These are phyloP conservation scores for Nothomitra cinnamomea DNA, from an alignment of 2,329 filamentous ascomycete species.

Conservation along the genomic window DNA sequence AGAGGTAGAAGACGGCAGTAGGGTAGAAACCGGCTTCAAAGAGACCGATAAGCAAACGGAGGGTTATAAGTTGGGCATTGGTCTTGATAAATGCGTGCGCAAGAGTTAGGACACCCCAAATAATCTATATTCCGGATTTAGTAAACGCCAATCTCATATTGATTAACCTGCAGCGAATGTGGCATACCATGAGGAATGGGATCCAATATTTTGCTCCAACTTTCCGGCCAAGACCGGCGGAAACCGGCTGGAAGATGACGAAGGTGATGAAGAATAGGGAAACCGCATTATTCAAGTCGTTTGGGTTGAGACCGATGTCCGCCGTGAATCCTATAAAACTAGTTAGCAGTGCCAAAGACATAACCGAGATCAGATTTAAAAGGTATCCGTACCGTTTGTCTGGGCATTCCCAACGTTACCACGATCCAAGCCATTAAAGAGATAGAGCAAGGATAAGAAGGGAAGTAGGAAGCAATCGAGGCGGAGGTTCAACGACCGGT, in stretches of 20 bases:
- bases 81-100: slow-evolving; percentile 29
- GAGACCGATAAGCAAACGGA: slow-evolving; percentile 28
- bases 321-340: slow-evolving; percentile 27
- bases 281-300: slow-evolving; percentile 37
- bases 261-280: slow-evolving; percentile 42
- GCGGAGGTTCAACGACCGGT: slow-evolving; percentile 19
- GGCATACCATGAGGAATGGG: too few relatives aligned
- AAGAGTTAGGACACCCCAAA: slow-evolving; percentile 33
- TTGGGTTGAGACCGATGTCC: slow-evolving; percentile 33
- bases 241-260: slow-evolving; percentile 37
- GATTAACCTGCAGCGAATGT: slow-evolving; percentile 27
- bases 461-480: slow-evolving; percentile 23
- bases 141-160: too few relatives aligned
- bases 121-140: slow-evolving; percentile 30
- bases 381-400: slow-evolving; percentile 15
- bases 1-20: slow-evolving; percentile 39
- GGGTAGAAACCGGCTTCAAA: slow-evolving; percentile 41
- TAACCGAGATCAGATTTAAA: too few relatives aligned
- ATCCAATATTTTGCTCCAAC: slow-evolving; percentile 25
- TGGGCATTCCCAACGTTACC: slow-evolving; percentile 27
- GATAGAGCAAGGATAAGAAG: slow-evolving; percentile 24
- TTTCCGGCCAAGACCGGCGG: slow-evolving; percentile 26
- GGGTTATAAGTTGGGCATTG: slow-evolving; percentile 28
- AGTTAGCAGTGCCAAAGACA: neutral
- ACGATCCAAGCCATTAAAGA: slow-evolving; percentile 26